Evolutionary conservation across 208 protist genomes (phyloP), one percentile per base, ranked within the genome.

Genomic region (Leishmania arabica): DNA sequence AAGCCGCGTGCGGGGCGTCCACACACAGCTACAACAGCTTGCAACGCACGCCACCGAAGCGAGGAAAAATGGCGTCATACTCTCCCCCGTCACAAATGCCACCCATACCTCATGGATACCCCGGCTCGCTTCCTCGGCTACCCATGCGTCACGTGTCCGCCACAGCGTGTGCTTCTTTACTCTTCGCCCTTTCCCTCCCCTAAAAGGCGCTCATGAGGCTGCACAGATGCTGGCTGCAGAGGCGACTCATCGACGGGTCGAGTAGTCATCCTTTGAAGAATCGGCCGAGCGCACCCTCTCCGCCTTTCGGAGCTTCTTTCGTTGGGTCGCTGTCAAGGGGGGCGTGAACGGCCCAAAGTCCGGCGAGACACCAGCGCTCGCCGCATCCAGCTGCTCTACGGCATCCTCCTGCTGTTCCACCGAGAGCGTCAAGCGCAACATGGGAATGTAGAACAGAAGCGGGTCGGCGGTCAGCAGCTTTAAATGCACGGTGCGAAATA

Each of bases 381-480:
- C 34, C 60, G 56, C 68, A 11, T 56, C 78, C 45, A 77, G 53
- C 75, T 83, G 56, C 62, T 68, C 54, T 8, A 54, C 65, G 8
- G 72, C 78, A 11, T 77, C 34, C 53, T 81, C 82, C n/a, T 86
- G 75, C n/a, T 80, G 56, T 49, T 87, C 78, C 21, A 42, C 64
- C 2, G 77, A 68, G 8, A 81, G 70, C 21, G 77, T 66, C 42
- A 89, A 65, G 6, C 68, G 77, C 27, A 85, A 79, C 68, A 81
- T 76, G 24, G 90, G 90, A 4, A 75, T 75, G 84, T 93, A 93
- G 17, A 90, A 64, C 2, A 85, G 86, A 34, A 91, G 51, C 2
- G 76, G 75, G 34, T 78, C 83, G 7, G 19, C n/a, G 11, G 74
- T 60, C 11, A 73, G 60, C 1, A 90, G 74, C 68, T 87, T 86